Evolutionary conservation across 345 rosid species (phyloP), one percentile per base, ranked within the genome.

Genomic region (Pistacia atlantica): DNA sequence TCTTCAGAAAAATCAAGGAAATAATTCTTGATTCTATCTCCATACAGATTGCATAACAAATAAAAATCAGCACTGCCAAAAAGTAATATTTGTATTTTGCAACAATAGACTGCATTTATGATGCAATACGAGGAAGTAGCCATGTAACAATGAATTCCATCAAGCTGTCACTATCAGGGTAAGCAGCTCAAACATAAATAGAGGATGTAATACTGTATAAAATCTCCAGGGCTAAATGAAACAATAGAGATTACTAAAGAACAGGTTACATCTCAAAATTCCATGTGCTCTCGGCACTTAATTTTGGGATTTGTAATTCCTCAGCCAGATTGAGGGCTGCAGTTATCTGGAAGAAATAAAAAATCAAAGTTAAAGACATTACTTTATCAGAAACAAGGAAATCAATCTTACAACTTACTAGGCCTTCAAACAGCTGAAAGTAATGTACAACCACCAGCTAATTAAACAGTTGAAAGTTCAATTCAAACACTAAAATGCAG

Each of bases 211-310:
- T 73, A 67, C n/a, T 54, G 67, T 69, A 56, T 49, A 59, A 76
- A 38, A 77, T 79, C 46, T 71, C 9, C 52, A 49, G 59, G 11
- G 10, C 67, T 38, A 61, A 75, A 52, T 56, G 67, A 28, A 72
- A 64, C 79, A 70, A 42, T 51, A 38, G 49, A 71, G 49, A 70
- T 61, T 65, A 77, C 12, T 33, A 3, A n/a, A 68, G 46, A 77
- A 69, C 33, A 16, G 16, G 56, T 80, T 78, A 91, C 83, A 93
- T 82, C 67, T 91, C 95, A 49, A 93, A 82, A 83, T 88, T 85
- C 98, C 97, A 93, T 11, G 89, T 88, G 6, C 82, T 90, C 85
- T 93, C 98, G 9, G 95, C 98, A 11, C 74, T 90, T 73, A 90
- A 33, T 71, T 89, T 93, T 7, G 98, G 97, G 69, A 84, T 76